A percentile compares a stretch with the other conserved stretches of the same genome.
Evolutionary conservation across 2,329 filamentous ascomycete genomes (phyloP).

Genomic region (Fusarium buharicum): DNA sequence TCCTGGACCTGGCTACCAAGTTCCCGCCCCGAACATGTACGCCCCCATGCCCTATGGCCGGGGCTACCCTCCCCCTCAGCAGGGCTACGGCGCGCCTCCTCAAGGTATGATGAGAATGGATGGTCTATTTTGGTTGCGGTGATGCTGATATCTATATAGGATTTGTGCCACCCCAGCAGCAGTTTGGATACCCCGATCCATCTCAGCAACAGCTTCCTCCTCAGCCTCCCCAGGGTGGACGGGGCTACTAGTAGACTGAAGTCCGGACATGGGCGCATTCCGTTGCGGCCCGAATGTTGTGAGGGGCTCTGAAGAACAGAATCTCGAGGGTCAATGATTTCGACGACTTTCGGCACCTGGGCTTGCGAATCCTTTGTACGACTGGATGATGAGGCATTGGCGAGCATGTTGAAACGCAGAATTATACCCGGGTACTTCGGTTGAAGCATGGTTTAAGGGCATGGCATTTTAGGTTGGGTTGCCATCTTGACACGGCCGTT

Average conservation of each 20-base stretch:
- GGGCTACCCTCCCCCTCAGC: slow-evolving; percentile 51
- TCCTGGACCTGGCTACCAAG: slow-evolving; percentile 52
- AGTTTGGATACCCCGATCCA: slow-evolving; percentile 61
- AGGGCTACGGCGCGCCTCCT: slow-evolving; percentile 51
- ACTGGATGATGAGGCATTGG: slow-evolving; percentile 43
- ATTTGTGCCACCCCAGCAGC: slow-evolving; percentile 50
- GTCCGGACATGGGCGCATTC: slow-evolving; percentile 11
- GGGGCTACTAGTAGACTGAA: slow-evolving; percentile 55
- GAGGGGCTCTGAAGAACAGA: slow-evolving; percentile 15
- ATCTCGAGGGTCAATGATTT: slow-evolving; percentile 33
- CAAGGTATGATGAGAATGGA: slow-evolving; percentile 52
- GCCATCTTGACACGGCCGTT: slow-evolving; percentile 46
- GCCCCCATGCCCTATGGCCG: slow-evolving; percentile 52
- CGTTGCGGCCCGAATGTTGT: slow-evolving; percentile 3
- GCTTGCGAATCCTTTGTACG: slow-evolving; percentile 44
- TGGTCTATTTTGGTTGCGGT: not conserved
- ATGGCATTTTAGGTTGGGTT: slow-evolving; percentile 38
- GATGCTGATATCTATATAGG: slow-evolving; percentile 44
- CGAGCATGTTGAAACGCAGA: slow-evolving; percentile 46
- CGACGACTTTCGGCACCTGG: slow-evolving; percentile 40
- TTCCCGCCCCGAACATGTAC: slow-evolving; percentile 52
- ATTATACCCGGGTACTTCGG: slow-evolving; percentile 46
- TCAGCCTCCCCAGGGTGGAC: slow-evolving; percentile 53
- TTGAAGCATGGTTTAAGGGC: slow-evolving; percentile 42
- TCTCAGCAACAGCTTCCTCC: slow-evolving; percentile 54